Percentiles rank a stretch among this genome's conserved stretches.
These are phyloP conservation scores for Teratosphaeria epicoccoides DNA, from an alignment of 2,329 filamentous ascomycete genomes.

Conservation along the genomic window DNA sequence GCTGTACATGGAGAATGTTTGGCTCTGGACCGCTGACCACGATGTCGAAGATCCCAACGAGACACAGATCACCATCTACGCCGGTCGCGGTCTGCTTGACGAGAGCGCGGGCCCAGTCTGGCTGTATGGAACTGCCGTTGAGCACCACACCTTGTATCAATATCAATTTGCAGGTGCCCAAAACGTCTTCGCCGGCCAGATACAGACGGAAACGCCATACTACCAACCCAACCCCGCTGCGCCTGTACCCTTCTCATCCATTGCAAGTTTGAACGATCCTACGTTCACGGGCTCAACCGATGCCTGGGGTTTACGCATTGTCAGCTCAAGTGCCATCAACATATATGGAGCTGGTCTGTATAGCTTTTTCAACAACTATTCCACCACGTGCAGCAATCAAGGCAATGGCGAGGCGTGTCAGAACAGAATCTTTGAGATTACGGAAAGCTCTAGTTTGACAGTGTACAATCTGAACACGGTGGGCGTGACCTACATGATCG, in stretches of 20 bases:
- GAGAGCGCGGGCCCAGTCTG: conserved; percentile 51
- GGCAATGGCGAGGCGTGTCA: conserved; percentile 36
- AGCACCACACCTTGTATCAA: conserved; percentile 56
- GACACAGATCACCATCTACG: conserved; percentile 76
- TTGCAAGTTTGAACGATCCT: conserved; percentile 53
- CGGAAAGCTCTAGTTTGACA: conserved; percentile 25
- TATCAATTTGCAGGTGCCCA: conserved; percentile 71
- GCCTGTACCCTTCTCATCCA: conserved; percentile 52
- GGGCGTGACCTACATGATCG: conserved; percentile 36
- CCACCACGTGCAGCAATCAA: conserved; percentile 29
- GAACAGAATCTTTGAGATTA: conserved; percentile 39
- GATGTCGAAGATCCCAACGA: conserved; percentile 66
- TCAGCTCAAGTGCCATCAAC: conserved; percentile 45
- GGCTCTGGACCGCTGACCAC: conserved; percentile 1
- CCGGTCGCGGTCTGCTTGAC: conserved; percentile 74
- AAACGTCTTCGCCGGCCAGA: conserved; percentile 67
- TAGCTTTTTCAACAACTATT: conserved; percentile 58
- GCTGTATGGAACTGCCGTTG: conserved; percentile 57
- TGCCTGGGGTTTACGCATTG: conserved; percentile 56
- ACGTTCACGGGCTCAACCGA: conserved; percentile 52
- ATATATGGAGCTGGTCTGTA: conserved; percentile 58
- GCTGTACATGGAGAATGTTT: conserved; percentile 62
- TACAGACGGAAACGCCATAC: conserved; percentile 82
- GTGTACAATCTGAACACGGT: conserved; percentile 42
- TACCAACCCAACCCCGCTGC: conserved; percentile 76